These are phyloP conservation scores for Saccharomycopsis sp. DNA, from an alignment of 805 yeast species.

Conservation along the genomic window DNA sequence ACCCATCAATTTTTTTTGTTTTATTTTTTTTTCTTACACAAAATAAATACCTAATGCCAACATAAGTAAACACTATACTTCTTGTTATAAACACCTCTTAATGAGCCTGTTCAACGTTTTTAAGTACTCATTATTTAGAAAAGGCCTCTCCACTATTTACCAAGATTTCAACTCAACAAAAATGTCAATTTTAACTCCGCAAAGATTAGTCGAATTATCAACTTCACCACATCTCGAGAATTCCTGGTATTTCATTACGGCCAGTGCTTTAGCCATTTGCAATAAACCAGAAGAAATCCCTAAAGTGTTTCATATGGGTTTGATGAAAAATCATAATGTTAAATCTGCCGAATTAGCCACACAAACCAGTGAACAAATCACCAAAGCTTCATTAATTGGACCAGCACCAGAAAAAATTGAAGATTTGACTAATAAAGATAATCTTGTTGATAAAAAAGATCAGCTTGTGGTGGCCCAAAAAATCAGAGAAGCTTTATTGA, in stretches of 20 bases:
- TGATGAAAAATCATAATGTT: slow-evolving; percentile 19
- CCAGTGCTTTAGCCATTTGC: slow-evolving; percentile 71
- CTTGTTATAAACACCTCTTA: too few species aligned
- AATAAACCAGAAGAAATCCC: slow-evolving; percentile 80
- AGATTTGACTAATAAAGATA: slow-evolving; percentile 3
- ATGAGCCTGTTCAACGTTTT: too few species aligned
- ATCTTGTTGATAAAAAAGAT: slow-evolving; percentile 9
- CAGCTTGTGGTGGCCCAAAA: slow-evolving; percentile 35
- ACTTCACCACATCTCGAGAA: slow-evolving; percentile 42
- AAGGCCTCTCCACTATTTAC: too few species aligned
- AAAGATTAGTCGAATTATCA: slow-evolving; percentile 43
- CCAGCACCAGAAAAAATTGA: slow-evolving; percentile 14
- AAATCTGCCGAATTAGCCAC: slow-evolving; percentile 17
- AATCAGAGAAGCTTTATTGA: slow-evolving; percentile 68
- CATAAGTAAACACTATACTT: too few species aligned
- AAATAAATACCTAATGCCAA: too few species aligned
- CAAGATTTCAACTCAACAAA: too few species aligned
- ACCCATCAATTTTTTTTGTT: too few species aligned
- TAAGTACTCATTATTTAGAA: too few species aligned
- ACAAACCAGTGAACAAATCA: not conserved
- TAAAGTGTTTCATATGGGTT: slow-evolving; percentile 57
- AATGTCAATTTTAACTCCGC: slow-evolving; percentile 48
- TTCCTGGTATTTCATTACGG: slow-evolving; percentile 71
- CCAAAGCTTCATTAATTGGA: slow-evolving; percentile 7
- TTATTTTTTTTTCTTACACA: too few species aligned